Conservation (phyloP, 176 grass and related monocot species). For the Otatea glauca region DNA sequence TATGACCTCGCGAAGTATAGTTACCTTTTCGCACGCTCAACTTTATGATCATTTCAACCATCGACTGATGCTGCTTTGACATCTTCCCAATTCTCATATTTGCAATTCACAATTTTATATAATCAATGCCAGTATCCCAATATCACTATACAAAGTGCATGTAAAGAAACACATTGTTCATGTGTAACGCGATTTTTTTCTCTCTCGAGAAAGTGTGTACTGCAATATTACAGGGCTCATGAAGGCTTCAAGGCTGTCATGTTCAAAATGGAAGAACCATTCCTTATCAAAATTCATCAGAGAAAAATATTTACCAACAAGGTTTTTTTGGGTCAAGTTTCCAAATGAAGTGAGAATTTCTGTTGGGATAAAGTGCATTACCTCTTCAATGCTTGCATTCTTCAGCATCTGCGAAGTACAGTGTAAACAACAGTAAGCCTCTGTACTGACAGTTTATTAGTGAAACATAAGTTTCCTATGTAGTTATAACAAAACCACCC, state of each 20-base stretch:
- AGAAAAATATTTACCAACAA: constrained; percentile 17
- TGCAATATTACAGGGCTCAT: neutral
- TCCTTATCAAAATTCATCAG: constrained; percentile 13
- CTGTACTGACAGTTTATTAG: constrained; percentile 7
- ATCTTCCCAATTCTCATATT: constrained; percentile 20
- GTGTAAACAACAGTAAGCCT: constrained; percentile 42
- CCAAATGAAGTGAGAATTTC: constrained; percentile 13
- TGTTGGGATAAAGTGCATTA: constrained; percentile 32
- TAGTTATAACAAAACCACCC: constrained; percentile 11
- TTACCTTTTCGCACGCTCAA: constrained; percentile 42
- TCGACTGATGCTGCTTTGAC: constrained; percentile 21
- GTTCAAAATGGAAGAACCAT: constrained; percentile 9
- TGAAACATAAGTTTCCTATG: neutral
- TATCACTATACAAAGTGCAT: neutral
- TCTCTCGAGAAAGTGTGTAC: neutral
- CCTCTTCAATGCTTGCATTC: constrained; percentile 83
- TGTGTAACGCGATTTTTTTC: neutral
- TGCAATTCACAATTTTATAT: constrained; percentile 25
- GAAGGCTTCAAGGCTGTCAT: neutral
- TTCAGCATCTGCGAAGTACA: constrained; percentile 72
- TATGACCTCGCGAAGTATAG: constrained; percentile 33
- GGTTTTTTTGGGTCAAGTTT: constrained; percentile 16
- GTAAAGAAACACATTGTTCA: neutral
- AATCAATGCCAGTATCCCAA: neutral
- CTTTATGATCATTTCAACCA: constrained; percentile 44